Evolutionary conservation across 139 green algal genomes (phyloP).

Genomic region (Haematococcus lacustris): DNA sequence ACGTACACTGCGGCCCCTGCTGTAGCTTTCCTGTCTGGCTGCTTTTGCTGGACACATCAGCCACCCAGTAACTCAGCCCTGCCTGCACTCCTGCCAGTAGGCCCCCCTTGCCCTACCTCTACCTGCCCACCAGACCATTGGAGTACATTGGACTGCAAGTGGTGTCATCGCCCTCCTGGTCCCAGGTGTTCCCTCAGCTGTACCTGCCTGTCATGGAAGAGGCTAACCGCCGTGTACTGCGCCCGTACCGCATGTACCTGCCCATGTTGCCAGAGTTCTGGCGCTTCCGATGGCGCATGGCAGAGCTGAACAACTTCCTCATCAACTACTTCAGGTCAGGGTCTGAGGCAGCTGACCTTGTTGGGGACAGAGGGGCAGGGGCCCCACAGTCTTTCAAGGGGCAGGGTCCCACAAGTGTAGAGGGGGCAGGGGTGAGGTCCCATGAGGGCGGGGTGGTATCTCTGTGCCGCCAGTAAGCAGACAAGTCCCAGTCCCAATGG

Average conservation of each 20-base stretch:
- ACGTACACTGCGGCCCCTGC: neutral
- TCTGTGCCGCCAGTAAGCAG: too few species aligned
- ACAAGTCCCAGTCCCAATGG: neutral
- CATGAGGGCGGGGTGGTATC: too few species aligned
- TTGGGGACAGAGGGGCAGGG: neutral
- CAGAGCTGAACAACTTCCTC: constrained; percentile 76
- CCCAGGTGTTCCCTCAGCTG: constrained; percentile 82
- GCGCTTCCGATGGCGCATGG: constrained; percentile 34
- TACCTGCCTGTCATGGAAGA: constrained; percentile 96
- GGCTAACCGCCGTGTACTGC: constrained; percentile 75
- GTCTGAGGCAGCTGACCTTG: neutral
- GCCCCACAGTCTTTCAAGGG: neutral
- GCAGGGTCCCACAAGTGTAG: neutral
- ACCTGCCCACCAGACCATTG: neutral
- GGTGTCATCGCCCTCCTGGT: neutral
- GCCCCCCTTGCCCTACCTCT: too few species aligned
- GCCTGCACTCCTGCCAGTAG: neutral
- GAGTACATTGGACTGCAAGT: neutral
- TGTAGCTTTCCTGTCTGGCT: neutral
- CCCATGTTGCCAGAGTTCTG: constrained; percentile 54
- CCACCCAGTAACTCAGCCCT: neutral
- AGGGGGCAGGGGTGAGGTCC: too few species aligned
- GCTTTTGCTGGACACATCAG: neutral
- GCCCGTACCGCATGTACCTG: constrained; percentile 74
- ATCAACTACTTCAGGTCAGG: constrained; percentile 29